phyloP scores from a whole-genome alignment of 2,329 filamentous ascomycete species.

The Hirsutella minnesotensis region DNA sequence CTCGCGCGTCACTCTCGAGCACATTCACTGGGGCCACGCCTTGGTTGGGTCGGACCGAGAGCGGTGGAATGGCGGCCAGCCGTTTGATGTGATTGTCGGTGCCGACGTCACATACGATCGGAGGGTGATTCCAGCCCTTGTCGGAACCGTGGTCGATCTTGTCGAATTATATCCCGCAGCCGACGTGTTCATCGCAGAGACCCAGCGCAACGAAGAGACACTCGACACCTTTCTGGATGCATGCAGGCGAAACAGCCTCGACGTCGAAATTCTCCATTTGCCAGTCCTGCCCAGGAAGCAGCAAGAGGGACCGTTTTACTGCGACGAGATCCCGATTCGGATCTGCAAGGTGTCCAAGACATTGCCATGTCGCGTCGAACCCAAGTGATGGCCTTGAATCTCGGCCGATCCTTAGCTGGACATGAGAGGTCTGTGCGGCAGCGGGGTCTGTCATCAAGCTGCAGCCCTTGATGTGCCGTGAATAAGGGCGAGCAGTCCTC shows the following conservation, averaged over 20 bases:
- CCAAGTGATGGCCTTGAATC: too few species aligned
- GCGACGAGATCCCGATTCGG: conserved; percentile 44
- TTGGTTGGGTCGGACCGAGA: conserved; percentile 45
- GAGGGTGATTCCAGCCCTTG: conserved; percentile 47
- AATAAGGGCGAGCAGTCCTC: too few species aligned
- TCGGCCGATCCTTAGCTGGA: neutral
- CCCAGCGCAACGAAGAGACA: conserved; percentile 58
- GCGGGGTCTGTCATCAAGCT: too few species aligned
- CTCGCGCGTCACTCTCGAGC: conserved; percentile 32
- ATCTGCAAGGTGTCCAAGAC: conserved; percentile 26
- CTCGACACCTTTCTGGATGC: conserved; percentile 50
- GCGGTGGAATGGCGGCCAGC: conserved; percentile 33
- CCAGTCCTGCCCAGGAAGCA: conserved; percentile 21
- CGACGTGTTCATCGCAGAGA: conserved; percentile 55
- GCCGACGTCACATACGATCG: conserved; percentile 72
- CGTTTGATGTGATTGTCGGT: conserved; percentile 55
- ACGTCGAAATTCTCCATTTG: conserved; percentile 30
- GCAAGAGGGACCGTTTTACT: conserved; percentile 55
- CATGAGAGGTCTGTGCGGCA: too few species aligned
- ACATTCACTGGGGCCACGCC: conserved; percentile 53
- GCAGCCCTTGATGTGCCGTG: too few species aligned
- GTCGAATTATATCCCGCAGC: conserved; percentile 43
- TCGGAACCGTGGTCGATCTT: conserved; percentile 52
- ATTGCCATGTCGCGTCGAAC: too few species aligned
- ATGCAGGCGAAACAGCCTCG: conserved; percentile 37